Conservation (phyloP, 2,329 filamentous ascomycete genomes). For the Colletotrichum lini region DNA sequence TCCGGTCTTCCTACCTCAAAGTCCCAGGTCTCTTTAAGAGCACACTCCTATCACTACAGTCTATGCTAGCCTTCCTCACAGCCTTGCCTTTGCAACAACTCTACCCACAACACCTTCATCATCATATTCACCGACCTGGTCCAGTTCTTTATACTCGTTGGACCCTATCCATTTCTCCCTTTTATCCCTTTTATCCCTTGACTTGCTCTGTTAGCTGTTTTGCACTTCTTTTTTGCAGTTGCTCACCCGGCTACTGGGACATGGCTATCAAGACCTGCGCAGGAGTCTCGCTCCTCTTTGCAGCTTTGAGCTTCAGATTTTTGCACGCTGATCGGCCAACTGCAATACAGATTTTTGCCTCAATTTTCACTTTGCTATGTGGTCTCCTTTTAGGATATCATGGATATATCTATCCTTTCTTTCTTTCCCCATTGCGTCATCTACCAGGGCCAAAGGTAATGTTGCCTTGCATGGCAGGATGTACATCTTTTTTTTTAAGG, state of each 20-base stretch:
- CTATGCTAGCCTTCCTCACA: too few species aligned
- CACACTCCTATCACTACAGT: too few species aligned
- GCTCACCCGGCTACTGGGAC: background rate
- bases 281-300: conserved; percentile 15
- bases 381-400: conserved; percentile 51
- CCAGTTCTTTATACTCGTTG: background rate
- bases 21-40: background rate
- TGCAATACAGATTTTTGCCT: background rate
- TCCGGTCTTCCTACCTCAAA: background rate
- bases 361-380: conserved; percentile 9
- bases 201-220: background rate
- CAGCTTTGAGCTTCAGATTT: conserved; percentile 5
- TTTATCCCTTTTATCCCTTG: too few species aligned
- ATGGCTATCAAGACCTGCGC: conserved; percentile 13
- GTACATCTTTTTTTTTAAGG: fast-evolving
- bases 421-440: conserved; percentile 59
- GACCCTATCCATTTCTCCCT: background rate
- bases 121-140: background rate
- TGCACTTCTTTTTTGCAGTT: too few species aligned
- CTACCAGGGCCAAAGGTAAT: conserved; percentile 60
- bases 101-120: background rate
- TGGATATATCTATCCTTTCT: conserved; percentile 58
- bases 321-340: background rate
- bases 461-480: background rate
- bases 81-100: background rate